Conservation (phyloP, 371 early-diverging fungal species). For the Scutellospora calospora region DNA sequence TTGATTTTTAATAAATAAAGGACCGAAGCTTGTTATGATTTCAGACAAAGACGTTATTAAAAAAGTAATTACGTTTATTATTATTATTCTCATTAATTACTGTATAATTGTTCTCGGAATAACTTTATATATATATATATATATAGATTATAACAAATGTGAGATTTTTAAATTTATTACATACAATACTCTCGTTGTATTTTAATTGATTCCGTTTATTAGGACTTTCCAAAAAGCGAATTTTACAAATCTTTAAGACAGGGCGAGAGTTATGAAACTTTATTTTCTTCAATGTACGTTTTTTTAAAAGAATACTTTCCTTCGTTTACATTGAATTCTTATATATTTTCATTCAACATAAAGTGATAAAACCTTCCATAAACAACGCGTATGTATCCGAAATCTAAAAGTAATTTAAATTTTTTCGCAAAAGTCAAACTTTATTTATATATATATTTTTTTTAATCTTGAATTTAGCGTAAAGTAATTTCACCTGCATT, state of each 20-base stretch:
- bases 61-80: not conserved
- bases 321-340: not conserved
- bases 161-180: no score
- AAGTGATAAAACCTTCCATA: conserved; percentile 30
- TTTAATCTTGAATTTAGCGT: conserved; percentile 6
- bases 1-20: not conserved
- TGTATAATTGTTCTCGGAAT: no score
- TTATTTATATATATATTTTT: conserved; percentile 1
- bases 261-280: not conserved
- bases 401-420: no score
- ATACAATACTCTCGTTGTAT: no score
- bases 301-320: not conserved
- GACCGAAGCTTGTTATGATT: conserved; percentile 1
- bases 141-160: not conserved
- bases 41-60: conserved; percentile 12
- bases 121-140: not conserved
- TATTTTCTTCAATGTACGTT: conserved; percentile 27
- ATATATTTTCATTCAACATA: no score
- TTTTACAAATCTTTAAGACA: not conserved
- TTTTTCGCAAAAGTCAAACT: not conserved
- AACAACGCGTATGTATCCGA: conserved; percentile 23
- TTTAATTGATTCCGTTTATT: no score
- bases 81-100: no score
- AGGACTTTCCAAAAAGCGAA: conserved; percentile 22
- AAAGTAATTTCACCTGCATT: conserved; percentile 33